phyloP scores from a whole-genome alignment of 75 land plant species.

The Larix kaempferi region DNA sequence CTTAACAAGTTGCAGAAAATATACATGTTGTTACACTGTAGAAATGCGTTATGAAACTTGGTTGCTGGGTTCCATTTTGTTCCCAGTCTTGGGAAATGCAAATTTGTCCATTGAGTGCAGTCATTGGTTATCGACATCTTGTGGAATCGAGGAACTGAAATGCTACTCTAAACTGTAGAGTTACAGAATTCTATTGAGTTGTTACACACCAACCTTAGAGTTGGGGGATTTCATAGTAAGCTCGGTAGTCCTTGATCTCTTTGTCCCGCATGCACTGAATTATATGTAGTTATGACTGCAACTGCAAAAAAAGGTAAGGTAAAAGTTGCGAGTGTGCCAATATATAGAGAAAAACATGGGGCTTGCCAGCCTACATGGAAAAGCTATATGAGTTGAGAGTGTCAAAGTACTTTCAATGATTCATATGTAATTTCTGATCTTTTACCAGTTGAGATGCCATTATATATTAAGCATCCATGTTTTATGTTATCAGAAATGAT shows the following conservation, averaged over 20 bases:
- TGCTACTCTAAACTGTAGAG: constrained; percentile 1
- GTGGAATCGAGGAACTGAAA: not conserved
- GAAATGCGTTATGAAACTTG: not conserved
- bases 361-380: not conserved
- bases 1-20: constrained; percentile 5
- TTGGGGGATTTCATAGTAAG: constrained; percentile 2
- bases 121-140: constrained; percentile 5
- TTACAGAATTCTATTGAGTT: constrained; percentile 4
- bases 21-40: not conserved
- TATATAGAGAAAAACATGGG: not conserved
- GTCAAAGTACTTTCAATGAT: not conserved
- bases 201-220: not conserved
- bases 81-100: constrained; percentile 5
- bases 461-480: constrained; percentile 2
- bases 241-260: constrained; percentile 3
- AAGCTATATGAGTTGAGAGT: not conserved
- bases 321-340: constrained; percentile 8
- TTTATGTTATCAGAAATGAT: not conserved
- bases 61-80: constrained; percentile 10
- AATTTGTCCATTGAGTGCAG: not conserved
- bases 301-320: constrained; percentile 6
- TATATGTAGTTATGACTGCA: constrained; percentile 4
- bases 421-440: constrained; percentile 7
- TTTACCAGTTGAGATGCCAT: not conserved
- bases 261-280: not conserved